Percentiles rank a stretch among this genome's conserved stretches.
phyloP scores from a whole-genome alignment of 2,329 filamentous ascomycete genomes.

The Cladosporium colombiae region DNA sequence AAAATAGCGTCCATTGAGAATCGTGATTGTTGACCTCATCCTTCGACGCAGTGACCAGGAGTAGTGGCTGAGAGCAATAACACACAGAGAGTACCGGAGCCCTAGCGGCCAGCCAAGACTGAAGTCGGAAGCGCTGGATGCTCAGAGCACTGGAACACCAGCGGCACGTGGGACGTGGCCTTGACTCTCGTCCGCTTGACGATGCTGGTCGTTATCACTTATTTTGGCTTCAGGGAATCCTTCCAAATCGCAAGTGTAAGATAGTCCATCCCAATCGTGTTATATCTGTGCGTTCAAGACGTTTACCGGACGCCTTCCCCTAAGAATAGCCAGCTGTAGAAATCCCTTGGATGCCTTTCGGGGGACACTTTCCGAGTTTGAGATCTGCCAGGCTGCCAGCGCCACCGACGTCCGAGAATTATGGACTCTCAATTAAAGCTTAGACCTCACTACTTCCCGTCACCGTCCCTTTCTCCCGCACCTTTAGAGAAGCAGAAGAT shows the following conservation, averaged over 20 bases:
- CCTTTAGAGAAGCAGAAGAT: constrained; percentile 8
- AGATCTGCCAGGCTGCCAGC: constrained; percentile 15
- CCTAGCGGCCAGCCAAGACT: constrained; percentile 15
- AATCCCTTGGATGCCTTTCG: background rate
- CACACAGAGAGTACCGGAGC: constrained; percentile 11
- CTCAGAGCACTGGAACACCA: constrained; percentile 6
- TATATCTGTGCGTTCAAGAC: background rate
- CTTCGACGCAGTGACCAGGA: constrained; percentile 17
- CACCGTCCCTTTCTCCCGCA: background rate
- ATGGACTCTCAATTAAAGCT: constrained; percentile 19
- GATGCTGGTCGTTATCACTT: background rate
- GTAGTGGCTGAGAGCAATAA: constrained; percentile 15
- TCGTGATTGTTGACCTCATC: constrained; percentile 19
- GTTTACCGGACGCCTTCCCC: background rate
- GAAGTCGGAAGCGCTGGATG: constrained; percentile 14
- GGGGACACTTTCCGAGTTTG: background rate
- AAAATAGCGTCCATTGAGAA: constrained; percentile 11
- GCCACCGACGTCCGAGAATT: constrained; percentile 16
- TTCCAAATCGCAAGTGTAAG: background rate
- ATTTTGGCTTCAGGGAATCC: background rate
- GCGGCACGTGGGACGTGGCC: constrained; percentile 7
- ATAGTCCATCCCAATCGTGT: background rate
- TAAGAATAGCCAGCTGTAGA: background rate
- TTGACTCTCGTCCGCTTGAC: constrained; percentile 5
- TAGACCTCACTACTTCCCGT: background rate